Evolutionary conservation across 1,284 basidiomycete species (phyloP), one percentile per base, ranked within the genome.

Genomic region (Athelia psychrophila): DNA sequence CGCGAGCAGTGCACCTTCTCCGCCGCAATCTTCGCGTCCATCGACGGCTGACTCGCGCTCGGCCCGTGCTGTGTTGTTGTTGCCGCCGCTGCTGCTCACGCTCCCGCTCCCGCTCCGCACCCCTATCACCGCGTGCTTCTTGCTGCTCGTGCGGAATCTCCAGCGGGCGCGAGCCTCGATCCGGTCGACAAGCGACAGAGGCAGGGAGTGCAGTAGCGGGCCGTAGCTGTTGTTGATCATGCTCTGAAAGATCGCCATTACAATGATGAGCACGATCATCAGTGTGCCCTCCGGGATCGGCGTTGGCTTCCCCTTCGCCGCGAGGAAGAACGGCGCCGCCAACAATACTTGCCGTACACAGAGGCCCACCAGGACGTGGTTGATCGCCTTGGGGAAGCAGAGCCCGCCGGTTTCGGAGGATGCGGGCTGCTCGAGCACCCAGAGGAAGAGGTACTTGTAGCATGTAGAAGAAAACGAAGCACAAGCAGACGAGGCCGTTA

Each of bases 311-410:
- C 67, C 52, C 20, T 81, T 70, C 47, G 74, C 75, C 0, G 86
- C 83, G 3, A 97, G 77, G 85, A 97, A 96, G 80, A 97, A 97
- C 58, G 97, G 71, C 2, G 90, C 90, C 25, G 81, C 79, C 18
- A 97, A 74, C 65, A 91, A 95, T 49, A 96, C 65, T 64, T 91
- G 85, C 62, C 90, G 80, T 50, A 98, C 79, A 67, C 97, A 98
- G 62, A 95, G 59, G 3, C 94, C 96, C 16, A 94, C 91, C 61
- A 98, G 97, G 38, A 96, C 67, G 63, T 98, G 95, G 50, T 89
- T 84, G 44, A 99, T 84, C 1, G 97, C 96, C 70, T 89, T 93
- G 44, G 95, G 95, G 78, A 96, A 98, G 79, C 98, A 98, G 47
- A 92, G 70, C 0, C 96, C 96, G 25, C 94, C 95, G 0, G 96